These are phyloP conservation scores for Chaetomium strumarium DNA, from an alignment of 2,329 filamentous ascomycete genomes.

Conservation along the genomic window DNA sequence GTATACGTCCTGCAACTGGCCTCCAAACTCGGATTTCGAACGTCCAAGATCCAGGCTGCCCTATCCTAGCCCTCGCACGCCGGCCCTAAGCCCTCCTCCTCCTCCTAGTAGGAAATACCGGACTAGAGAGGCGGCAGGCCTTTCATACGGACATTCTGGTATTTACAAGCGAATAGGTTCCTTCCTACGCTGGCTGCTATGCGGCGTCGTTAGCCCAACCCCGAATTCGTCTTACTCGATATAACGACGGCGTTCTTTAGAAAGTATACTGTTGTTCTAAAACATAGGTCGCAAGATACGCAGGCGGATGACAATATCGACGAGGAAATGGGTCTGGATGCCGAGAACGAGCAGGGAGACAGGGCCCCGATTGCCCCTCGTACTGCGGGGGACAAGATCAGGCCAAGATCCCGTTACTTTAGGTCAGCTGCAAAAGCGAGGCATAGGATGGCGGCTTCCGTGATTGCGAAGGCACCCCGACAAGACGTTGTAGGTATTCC, in stretches of 20 bases:
- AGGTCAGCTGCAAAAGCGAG: conserved; percentile 5
- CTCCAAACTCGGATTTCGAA: conserved; percentile 9
- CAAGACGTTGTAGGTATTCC: conserved; percentile 8
- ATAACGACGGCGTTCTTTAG: conserved; percentile 12
- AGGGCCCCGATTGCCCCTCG: conserved; percentile 6
- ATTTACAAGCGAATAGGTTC: conserved; percentile 10
- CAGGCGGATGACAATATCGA: not conserved
- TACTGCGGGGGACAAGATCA: conserved; percentile 7
- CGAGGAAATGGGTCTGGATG: not conserved
- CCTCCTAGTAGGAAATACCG: conserved; percentile 7
- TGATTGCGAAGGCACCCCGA: conserved; percentile 4
- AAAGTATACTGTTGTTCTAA: conserved; percentile 10
- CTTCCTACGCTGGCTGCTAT: conserved; percentile 8
- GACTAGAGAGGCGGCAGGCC: conserved; percentile 15
- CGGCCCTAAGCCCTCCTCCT: not conserved
- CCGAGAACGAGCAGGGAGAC: not conserved
- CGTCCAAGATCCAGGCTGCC: conserved; percentile 7
- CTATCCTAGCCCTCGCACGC: conserved; percentile 2
- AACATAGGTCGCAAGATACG: conserved; percentile 4
- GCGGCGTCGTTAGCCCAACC: conserved; percentile 8
- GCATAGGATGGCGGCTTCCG: conserved; percentile 2
- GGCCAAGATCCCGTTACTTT: conserved; percentile 10
- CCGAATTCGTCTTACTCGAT: conserved; percentile 13
- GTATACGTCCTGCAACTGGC: conserved; percentile 9
- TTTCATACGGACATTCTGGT: conserved; percentile 14